phyloP scores from a whole-genome alignment of 768 basidiomycete species.

The Candolleomyces efflorescens region DNA sequence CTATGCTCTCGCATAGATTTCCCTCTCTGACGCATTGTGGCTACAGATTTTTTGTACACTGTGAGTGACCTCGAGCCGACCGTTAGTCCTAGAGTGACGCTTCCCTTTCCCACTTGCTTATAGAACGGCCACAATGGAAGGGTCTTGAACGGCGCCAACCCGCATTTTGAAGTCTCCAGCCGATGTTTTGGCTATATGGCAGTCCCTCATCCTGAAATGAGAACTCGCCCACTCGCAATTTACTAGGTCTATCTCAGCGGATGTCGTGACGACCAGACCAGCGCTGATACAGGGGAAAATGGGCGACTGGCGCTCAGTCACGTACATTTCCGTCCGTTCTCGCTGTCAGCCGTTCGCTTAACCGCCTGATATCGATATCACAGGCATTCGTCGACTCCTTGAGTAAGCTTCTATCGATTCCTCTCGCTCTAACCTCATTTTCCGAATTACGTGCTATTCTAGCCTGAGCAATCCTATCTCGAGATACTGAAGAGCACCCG shows the following conservation, averaged over 20 bases:
- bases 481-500: constrained; percentile 35
- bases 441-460: constrained; percentile 3
- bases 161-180: background rate
- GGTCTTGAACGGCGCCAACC: background rate
- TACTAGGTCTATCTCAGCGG: constrained; percentile 77
- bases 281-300: constrained; percentile 65
- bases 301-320: constrained; percentile 72
- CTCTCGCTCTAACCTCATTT: background rate
- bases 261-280: constrained; percentile 76
- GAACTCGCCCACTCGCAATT: background rate
- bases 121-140: background rate
- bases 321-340: background rate
- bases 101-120: background rate
- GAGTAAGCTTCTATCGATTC: constrained; percentile 26
- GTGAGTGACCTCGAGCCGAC: constrained; percentile 28
- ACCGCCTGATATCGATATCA: background rate
- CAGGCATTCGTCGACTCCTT: constrained; percentile 53
- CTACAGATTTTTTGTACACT: constrained; percentile 61
- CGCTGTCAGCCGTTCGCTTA: background rate
- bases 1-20: constrained; percentile 66
- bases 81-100: no score
- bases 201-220: no score
- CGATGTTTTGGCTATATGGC: background rate
- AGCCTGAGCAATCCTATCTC: constrained; percentile 38
- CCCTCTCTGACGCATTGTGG: no score